These are phyloP conservation scores for Knoxdaviesia capensis DNA, from an alignment of 2,329 filamentous ascomycete species.

Conservation along the genomic window DNA sequence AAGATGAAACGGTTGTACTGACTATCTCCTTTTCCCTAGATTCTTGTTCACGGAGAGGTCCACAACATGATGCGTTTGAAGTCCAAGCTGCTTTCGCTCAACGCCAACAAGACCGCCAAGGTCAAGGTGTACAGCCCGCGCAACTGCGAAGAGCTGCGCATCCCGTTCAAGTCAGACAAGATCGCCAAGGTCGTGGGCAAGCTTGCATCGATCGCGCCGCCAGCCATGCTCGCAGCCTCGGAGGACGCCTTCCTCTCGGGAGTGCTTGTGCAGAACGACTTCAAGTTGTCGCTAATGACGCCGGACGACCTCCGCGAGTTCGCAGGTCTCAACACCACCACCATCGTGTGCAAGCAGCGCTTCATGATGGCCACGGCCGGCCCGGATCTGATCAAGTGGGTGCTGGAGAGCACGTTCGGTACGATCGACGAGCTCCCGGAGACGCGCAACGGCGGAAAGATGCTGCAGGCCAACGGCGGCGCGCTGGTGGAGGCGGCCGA, in stretches of 20 bases:
- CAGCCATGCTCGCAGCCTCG: conserved; percentile 16
- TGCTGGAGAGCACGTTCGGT: conserved; percentile 84
- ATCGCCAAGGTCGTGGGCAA: conserved; percentile 90
- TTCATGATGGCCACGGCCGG: conserved; percentile 75
- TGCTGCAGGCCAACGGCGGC: conserved; percentile 13
- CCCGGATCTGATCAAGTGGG: conserved; percentile 82
- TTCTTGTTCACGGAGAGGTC: conserved; percentile 90
- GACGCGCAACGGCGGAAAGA: conserved; percentile 19
- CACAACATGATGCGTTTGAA: conserved; percentile 97
- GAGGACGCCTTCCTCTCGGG: conserved; percentile 48
- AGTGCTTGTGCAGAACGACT: conserved; percentile 91
- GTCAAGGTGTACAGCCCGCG: conserved; percentile 85
- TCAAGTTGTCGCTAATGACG: conserved; percentile 92
- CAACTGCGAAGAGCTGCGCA: conserved; percentile 86
- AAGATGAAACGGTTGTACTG: not conserved
- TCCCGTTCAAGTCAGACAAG: conserved; percentile 91
- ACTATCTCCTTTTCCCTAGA: conserved; percentile 1
- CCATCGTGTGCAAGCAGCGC: conserved; percentile 79
- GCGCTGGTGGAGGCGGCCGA: conserved; percentile 33
- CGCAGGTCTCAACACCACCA: conserved; percentile 89
- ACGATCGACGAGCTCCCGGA: conserved; percentile 51
- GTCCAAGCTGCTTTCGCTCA: conserved; percentile 83
- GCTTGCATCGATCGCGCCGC: conserved; percentile 62
- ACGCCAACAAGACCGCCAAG: conserved; percentile 59
- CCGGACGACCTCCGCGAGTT: conserved; percentile 92